Percentiles rank a stretch among this genome's conserved stretches.
Evolutionary conservation across 2,329 filamentous ascomycete genomes (phyloP).

Genomic region (Aspergillus intermedius): DNA sequence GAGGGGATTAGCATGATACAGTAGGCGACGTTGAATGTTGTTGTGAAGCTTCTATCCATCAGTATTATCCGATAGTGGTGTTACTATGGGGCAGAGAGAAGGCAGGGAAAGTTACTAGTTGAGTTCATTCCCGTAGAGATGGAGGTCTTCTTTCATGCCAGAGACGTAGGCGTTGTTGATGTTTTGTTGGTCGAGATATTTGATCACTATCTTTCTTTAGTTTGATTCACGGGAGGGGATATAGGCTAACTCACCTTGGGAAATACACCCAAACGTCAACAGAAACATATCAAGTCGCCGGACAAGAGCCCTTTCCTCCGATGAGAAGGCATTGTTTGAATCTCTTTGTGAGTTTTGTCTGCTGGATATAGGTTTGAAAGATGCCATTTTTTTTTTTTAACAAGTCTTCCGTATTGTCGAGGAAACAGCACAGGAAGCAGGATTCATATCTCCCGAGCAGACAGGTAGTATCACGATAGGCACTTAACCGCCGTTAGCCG

Average conservation of each 20-base stretch:
- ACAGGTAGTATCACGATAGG: neutral
- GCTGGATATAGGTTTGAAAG: neutral
- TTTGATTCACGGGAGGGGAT: neutral
- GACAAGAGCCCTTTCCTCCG: slow-evolving; percentile 32
- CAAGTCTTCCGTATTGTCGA: too few species aligned
- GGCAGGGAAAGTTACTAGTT: slow-evolving; percentile 12
- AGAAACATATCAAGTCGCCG: slow-evolving; percentile 33
- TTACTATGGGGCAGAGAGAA: slow-evolving; percentile 3
- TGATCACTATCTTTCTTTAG: slow-evolving; percentile 27
- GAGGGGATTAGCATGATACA: slow-evolving; percentile 36
- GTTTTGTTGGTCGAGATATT: slow-evolving; percentile 41
- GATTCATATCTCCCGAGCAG: too few species aligned
- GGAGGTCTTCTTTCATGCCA: slow-evolving; percentile 25
- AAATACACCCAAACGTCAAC: slow-evolving; percentile 36
- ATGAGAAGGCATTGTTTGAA: neutral
- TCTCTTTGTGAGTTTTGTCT: neutral
- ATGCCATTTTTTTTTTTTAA: neutral
- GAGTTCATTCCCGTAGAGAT: slow-evolving; percentile 20
- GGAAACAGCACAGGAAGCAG: too few species aligned
- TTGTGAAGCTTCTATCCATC: slow-evolving; percentile 32
- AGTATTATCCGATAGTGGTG: slow-evolving; percentile 15
- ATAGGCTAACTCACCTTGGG: slow-evolving; percentile 24
- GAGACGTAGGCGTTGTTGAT: slow-evolving; percentile 41
- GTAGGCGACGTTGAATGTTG: slow-evolving; percentile 36
- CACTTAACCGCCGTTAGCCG: neutral